Percentiles rank a stretch among this genome's conserved stretches.
Evolutionary conservation across 768 basidiomycete species (phyloP).

Genomic region (Collybia sordida): DNA sequence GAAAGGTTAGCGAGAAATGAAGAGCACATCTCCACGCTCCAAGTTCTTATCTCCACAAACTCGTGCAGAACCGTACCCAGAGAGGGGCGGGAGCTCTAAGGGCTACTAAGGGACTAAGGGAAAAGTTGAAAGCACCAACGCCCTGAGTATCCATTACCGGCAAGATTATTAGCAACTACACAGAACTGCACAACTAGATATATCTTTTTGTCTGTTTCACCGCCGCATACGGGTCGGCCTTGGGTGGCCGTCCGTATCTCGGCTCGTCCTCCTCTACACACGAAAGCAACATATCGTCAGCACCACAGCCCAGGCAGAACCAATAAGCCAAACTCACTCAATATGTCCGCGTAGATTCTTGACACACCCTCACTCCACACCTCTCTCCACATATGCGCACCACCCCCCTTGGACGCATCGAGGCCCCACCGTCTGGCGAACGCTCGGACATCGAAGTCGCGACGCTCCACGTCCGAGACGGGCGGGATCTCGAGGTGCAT

Average conservation of each 20-base stretch:
- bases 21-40: neutral
- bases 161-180: neutral
- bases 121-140: neutral
- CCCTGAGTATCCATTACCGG: neutral
- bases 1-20: neutral
- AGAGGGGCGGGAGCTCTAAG: neutral
- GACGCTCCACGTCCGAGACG: conserved; percentile 45
- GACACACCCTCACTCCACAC: conserved; percentile 69
- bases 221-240: conserved; percentile 54
- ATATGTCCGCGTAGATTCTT: conserved; percentile 59
- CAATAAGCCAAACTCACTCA: conserved; percentile 53
- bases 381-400: conserved; percentile 82
- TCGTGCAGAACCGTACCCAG: neutral
- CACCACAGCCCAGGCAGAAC: conserved; percentile 10
- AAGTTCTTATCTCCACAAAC: neutral
- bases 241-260: conserved; percentile 51
- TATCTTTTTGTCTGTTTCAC: conserved; percentile 51
- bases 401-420: conserved; percentile 58
- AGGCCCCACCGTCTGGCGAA: conserved; percentile 60
- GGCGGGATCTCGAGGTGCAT: conserved; percentile 44
- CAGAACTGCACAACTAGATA: conserved; percentile 22
- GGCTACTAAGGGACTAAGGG: neutral
- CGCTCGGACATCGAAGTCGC: conserved; percentile 63
- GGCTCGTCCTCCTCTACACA: conserved; percentile 48
- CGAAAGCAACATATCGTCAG: conserved; percentile 8